Conservation (phyloP, 1,139 yeast species). For the Tardiomyces digboiensis region DNA sequence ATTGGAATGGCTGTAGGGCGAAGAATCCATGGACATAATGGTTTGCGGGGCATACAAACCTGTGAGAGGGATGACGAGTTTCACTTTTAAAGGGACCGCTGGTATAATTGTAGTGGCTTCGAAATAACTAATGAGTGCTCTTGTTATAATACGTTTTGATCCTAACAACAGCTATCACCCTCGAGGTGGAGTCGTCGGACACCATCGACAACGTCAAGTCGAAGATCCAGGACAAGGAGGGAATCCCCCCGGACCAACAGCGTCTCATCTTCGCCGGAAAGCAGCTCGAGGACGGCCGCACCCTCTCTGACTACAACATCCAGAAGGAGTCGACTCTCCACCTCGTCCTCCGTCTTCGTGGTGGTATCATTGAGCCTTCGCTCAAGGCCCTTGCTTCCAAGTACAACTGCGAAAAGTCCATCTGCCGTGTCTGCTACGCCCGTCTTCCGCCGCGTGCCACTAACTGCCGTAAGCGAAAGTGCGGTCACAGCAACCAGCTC, state of each 20-base stretch:
- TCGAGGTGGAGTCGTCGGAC: slow-evolving; percentile 92
- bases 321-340: slow-evolving; percentile 90
- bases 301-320: slow-evolving; percentile 89
- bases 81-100: too few relatives aligned
- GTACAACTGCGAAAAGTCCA: slow-evolving; percentile 99
- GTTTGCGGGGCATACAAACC: too few relatives aligned
- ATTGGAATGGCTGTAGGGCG: too few relatives aligned
- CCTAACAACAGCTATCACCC: slow-evolving; percentile 42
- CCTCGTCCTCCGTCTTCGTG: slow-evolving; percentile 83
- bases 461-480: slow-evolving; percentile 99
- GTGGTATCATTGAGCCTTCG: slow-evolving; percentile 99
- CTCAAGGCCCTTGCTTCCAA: slow-evolving; percentile 98
- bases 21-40: too few relatives aligned
- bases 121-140: too few relatives aligned
- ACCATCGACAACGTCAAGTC: slow-evolving; percentile 91
- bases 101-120: too few relatives aligned
- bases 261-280: slow-evolving; percentile 91
- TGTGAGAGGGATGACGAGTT: too few relatives aligned
- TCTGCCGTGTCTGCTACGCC: slow-evolving; percentile 99
- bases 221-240: slow-evolving; percentile 92
- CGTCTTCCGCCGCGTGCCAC: slow-evolving; percentile 99
- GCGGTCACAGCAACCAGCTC: slow-evolving; percentile 99
- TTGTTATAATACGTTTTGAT: too few relatives aligned
- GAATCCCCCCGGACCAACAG: slow-evolving; percentile 94
- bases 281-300: slow-evolving; percentile 92